Conservation (phyloP, 768 basidiomycete genomes). For the Leccinum obscurum region DNA sequence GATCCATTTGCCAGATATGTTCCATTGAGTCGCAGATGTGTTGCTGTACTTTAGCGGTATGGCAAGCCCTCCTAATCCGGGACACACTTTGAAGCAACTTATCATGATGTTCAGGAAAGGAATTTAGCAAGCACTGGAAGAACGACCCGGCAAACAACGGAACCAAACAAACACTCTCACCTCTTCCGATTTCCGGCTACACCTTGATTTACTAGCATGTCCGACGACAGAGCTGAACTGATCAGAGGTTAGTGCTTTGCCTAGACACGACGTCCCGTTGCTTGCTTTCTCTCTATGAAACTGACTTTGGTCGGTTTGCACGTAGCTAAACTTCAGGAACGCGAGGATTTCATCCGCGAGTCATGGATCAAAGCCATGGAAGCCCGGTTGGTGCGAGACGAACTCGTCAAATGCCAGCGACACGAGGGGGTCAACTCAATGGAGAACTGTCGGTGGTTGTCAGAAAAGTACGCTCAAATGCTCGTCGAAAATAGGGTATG, state of each 20-base stretch:
- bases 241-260: conserved; percentile 28
- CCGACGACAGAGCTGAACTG: conserved; percentile 35
- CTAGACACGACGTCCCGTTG: not conserved
- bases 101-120: too few relatives aligned
- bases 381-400: conserved; percentile 81
- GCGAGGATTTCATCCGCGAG: conserved; percentile 80
- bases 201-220: conserved; percentile 22
- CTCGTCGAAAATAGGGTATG: conserved; percentile 78
- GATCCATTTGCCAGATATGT: not conserved
- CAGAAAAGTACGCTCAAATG: conserved; percentile 80
- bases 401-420: conserved; percentile 86
- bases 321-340: conserved; percentile 61
- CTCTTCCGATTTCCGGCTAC: conserved; percentile 3
- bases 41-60: not conserved
- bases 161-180: conserved; percentile 12
- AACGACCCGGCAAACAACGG: not conserved
- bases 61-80: not conserved
- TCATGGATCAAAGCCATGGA: conserved; percentile 97
- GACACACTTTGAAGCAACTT: not conserved
- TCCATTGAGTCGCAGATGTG: not conserved
- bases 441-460: conserved; percentile 84
- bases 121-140: too few relatives aligned
- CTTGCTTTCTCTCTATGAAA: conserved; percentile 1
- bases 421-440: conserved; percentile 91
- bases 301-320: not conserved